Evolutionary conservation across 2,329 filamentous ascomycete species (phyloP).

Genomic region (Mycosphaerella arachidis): DNA sequence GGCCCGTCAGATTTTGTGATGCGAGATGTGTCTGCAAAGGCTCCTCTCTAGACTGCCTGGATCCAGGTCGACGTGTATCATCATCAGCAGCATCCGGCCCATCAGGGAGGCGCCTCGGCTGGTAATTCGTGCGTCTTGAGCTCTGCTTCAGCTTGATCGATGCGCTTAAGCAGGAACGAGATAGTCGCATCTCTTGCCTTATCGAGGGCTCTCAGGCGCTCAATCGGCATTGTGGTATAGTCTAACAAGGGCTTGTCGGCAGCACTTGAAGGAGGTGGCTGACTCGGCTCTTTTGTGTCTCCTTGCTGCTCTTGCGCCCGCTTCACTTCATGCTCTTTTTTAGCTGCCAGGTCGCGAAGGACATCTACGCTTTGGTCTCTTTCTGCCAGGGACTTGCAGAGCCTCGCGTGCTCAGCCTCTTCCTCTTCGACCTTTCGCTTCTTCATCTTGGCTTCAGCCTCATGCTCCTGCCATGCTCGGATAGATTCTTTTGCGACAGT

Average conservation of each 20-base stretch:
- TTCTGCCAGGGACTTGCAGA: slow-evolving; percentile 41
- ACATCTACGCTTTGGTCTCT: slow-evolving; percentile 47
- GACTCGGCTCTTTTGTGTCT: slow-evolving; percentile 1
- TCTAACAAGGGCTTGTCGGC: slow-evolving; percentile 27
- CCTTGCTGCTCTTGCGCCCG: slow-evolving; percentile 12
- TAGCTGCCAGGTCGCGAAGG: slow-evolving; percentile 42
- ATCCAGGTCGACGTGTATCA: background rate
- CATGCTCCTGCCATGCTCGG: slow-evolving; percentile 36
- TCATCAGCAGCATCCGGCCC: background rate
- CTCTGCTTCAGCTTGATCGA: slow-evolving; percentile 47
- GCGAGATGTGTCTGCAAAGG: background rate
- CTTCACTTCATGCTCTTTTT: slow-evolving; percentile 40
- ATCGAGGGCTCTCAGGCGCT: slow-evolving; percentile 40
- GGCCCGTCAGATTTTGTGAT: no score
- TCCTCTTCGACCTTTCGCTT: slow-evolving; percentile 34
- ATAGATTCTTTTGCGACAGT: slow-evolving; percentile 47
- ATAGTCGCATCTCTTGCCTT: slow-evolving; percentile 52
- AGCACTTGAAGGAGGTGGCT: background rate
- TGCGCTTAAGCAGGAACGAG: slow-evolving; percentile 49
- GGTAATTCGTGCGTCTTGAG: background rate
- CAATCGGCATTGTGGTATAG: slow-evolving; percentile 41
- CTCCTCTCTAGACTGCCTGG: background rate
- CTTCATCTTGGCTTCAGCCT: slow-evolving; percentile 28
- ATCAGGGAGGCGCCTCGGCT: background rate
- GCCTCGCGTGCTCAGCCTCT: slow-evolving; percentile 31